Conservation (phyloP, 768 basidiomycete genomes). For the Tulasnella sp. region DNA sequence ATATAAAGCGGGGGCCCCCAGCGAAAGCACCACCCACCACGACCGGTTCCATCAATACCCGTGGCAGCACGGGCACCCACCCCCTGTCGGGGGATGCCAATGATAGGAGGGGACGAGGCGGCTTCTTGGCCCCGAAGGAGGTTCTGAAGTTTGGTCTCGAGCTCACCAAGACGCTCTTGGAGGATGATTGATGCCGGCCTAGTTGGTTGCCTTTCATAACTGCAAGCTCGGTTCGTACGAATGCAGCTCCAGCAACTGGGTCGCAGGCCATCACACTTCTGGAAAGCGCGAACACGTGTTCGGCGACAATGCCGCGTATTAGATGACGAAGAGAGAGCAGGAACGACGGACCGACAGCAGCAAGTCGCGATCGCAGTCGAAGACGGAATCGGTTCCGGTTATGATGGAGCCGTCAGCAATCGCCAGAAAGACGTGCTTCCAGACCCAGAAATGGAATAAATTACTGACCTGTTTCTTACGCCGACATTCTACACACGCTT, state of each 20-base stretch:
- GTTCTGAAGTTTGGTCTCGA: constrained; percentile 9
- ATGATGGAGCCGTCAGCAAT: neutral
- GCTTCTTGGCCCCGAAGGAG: constrained; percentile 2
- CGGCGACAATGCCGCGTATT: neutral
- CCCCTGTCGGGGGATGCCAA: neutral
- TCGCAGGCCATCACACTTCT: constrained; percentile 19
- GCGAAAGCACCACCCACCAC: neutral
- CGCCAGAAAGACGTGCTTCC: neutral
- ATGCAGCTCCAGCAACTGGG: constrained; percentile 11
- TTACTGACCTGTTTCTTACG: constrained; percentile 7
- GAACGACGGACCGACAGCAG: neutral
- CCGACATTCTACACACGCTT: constrained; percentile 18
- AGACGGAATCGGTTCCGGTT: neutral
- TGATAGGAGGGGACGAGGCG: neutral
- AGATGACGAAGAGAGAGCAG: neutral
- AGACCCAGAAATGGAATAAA: neutral
- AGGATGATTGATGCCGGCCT: constrained; percentile 9
- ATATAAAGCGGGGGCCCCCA: neutral
- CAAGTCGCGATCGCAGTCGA: neutral
- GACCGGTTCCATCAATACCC: neutral
- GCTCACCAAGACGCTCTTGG: constrained; percentile 7
- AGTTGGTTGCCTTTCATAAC: constrained; percentile 3
- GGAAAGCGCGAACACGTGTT: neutral
- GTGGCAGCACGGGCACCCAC: neutral
- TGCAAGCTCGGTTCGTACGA: neutral